Evolutionary conservation across 2,329 filamentous ascomycete species (phyloP).

Genomic region (Bertia moriformis): DNA sequence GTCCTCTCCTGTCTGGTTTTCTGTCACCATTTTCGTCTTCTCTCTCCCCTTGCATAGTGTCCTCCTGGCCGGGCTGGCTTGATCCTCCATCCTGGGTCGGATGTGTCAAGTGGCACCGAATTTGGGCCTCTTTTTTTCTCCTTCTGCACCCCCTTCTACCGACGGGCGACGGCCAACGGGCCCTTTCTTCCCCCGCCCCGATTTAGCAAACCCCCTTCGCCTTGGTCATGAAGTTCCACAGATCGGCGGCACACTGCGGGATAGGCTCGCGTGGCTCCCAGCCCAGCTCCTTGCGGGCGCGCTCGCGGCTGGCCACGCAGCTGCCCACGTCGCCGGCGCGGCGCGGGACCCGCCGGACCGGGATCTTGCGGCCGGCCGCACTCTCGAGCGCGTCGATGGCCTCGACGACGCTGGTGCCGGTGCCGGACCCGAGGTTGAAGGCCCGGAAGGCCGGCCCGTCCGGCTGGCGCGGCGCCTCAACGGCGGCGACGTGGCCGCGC

Average conservation of each 20-base stretch:
- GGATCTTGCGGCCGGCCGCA: slow-evolving; percentile 19
- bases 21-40: no score
- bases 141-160: no score
- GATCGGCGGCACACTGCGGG: slow-evolving; percentile 14
- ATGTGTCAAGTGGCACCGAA: no score
- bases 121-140: no score
- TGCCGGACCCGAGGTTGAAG: slow-evolving; percentile 30
- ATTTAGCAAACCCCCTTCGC: slow-evolving; percentile 1
- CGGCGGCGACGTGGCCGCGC: slow-evolving; percentile 46
- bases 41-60: no score
- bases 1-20: no score
- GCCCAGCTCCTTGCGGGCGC: slow-evolving; percentile 24
- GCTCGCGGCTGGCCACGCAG: slow-evolving; percentile 23
- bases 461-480: slow-evolving; percentile 17
- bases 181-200: background rate
- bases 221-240: slow-evolving; percentile 16
- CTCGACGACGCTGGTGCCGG: slow-evolving; percentile 26
- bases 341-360: slow-evolving; percentile 18
- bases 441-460: slow-evolving; percentile 21
- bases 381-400: slow-evolving; percentile 22
- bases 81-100: no score
- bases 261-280: slow-evolving; percentile 19
- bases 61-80: no score
- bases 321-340: slow-evolving; percentile 26
- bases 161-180: no score